Evolutionary conservation across 805 yeast species (phyloP), one percentile per base, ranked within the genome.

Genomic region (Wickerhamomyces bovis): DNA sequence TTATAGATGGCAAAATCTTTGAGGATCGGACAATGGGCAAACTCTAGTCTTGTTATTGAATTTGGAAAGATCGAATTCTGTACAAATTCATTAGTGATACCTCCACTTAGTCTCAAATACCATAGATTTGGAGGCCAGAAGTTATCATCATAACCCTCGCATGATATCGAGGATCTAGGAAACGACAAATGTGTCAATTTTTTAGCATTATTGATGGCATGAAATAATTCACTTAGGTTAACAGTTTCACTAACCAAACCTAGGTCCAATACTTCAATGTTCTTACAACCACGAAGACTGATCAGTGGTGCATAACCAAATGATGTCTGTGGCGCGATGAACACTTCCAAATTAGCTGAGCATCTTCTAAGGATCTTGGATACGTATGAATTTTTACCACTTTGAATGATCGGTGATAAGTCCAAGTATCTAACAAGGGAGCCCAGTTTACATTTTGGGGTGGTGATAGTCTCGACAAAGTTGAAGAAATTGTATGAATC

Each of bases 301-400:
- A 88, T 76, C 53, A 92, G 67, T 1, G 98, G 97, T 2, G 95
- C 85, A 43, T 81, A 76, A 0, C 99, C 99, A 69, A 94, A 92
- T 67, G 95, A 85, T 28, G 97, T 83, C 61, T 92, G 98, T 3
- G 98, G 96, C 0, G 98, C 97, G 8, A 85, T 76, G 56, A 94
- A 89, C 11, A 73, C 69, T 52, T 80, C 77, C 42, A 94, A 68
- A 35, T 72, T 75, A 18, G 73, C 63, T 9, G 89, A 77, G 45
- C 96, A 86, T 38, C 96, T 73, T 57, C 95, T 78, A 46, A 94
- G 68, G 7, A 94, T 62, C 53, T 86, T 83, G 0, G 97, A 88
- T 12, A 92, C 89, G 63, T 74, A 85, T 6, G 97, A 92, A 65
- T 89, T 94, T 62, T 87, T 89, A 12, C 98, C 98, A 33, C 88